Evolutionary conservation across 2,329 filamentous ascomycete genomes (phyloP), one percentile per base, ranked within the genome.

Genomic region (Nemania bipapillata): DNA sequence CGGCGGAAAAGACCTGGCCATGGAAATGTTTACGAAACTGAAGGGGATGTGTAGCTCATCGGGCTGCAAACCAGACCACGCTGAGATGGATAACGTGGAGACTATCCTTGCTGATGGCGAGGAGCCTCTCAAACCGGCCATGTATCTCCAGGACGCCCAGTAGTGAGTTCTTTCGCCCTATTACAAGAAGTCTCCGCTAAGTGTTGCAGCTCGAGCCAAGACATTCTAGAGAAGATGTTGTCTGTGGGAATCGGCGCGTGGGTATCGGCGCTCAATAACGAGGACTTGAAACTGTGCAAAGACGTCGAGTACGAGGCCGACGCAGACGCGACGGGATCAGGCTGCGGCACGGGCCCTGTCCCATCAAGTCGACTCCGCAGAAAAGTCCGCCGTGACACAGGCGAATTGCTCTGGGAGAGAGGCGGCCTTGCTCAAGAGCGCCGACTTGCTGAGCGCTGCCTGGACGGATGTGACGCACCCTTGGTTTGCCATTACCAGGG

Each of bases 301-400:
- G 22, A 64, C 5, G 61, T 64, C 11, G n/a, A 4, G n/a, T 64
- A 64, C 24, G 49, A 64, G n/a, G 61, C 61, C 40, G 61, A 64
- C 3, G 61, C 37, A 20, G 61, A 64, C 37, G 37, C n/a, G 40
- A 64, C 61, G 6, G 61, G 61, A n/a, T 57, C 52, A 3, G 52
- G 61, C 6, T 64, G 61, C n/a, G 61, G 61, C 24, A 24, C 35
- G 17, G 61, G 61, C 12, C 61, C 52, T 15, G 58, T 57, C 8
- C 52, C 12, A 15, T 37, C 61, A 11, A 3, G 30, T 3, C 61
- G 61, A 2, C 61, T 64, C 4, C 37, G 52, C 17, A 30, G 61
- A 26, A 64, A 57, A 26, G 52, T 64, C 26, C 52, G 61, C n/a
- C 52, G 52, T n/a, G 35, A 49, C 22, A 17, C 32, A 26, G 53